Conservation (phyloP, 2,329 filamentous ascomycete species). For the Clonostachys chloroleuca region DNA sequence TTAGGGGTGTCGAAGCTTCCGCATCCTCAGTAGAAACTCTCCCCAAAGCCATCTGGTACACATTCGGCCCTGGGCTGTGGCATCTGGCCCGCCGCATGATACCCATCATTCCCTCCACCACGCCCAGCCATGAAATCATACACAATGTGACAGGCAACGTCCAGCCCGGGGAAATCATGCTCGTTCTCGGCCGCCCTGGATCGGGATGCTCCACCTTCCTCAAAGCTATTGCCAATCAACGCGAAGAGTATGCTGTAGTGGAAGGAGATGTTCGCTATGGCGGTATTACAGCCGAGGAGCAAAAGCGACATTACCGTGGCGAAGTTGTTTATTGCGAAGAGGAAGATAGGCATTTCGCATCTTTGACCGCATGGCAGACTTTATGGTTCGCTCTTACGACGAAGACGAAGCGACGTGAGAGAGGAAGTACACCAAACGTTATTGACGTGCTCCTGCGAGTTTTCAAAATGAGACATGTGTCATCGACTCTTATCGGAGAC, state of each 20-base stretch:
- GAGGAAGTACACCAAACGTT: too few relatives aligned
- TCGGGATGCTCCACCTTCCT: slow-evolving; percentile 69
- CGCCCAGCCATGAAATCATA: too few relatives aligned
- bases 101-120: too few relatives aligned
- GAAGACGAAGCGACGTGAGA: slow-evolving; percentile 32
- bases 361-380: slow-evolving; percentile 73
- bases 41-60: too few relatives aligned
- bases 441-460: too few relatives aligned
- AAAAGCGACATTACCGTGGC: slow-evolving; percentile 64
- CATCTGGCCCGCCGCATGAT: too few relatives aligned
- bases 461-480: too few relatives aligned
- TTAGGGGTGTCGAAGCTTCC: too few relatives aligned
- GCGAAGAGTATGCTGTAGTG: slow-evolving; percentile 59
- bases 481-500: slow-evolving; percentile 69
- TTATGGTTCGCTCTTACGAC: slow-evolving; percentile 70
- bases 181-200: slow-evolving; percentile 42
- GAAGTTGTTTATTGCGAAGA: slow-evolving; percentile 77
- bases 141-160: slow-evolving; percentile 23
- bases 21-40: too few relatives aligned
- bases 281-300: slow-evolving; percentile 63
- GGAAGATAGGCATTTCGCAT: slow-evolving; percentile 71
- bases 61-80: too few relatives aligned
- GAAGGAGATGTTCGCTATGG: slow-evolving; percentile 68
- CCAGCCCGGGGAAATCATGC: slow-evolving; percentile 26
- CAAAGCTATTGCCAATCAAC: slow-evolving; percentile 69